Conservation (phyloP, 164 flowering plant genomes). For the Magnolia kwangsiensis region DNA sequence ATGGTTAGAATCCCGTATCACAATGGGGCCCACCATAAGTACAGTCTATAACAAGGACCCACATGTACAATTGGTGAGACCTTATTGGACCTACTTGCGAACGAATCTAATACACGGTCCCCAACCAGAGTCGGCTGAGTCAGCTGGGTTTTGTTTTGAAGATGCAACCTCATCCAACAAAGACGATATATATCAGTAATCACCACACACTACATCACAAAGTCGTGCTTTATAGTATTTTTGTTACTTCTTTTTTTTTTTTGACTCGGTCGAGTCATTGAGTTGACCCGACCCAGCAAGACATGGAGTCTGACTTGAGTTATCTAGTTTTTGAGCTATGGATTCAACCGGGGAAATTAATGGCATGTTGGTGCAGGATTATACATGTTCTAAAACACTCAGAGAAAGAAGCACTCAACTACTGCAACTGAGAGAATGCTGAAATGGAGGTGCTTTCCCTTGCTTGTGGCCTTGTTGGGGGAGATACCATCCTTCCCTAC, state of each 20-base stretch:
- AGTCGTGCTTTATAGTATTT: not conserved
- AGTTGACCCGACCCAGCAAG: not conserved
- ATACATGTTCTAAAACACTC: conserved; percentile 38
- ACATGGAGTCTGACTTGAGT: not conserved
- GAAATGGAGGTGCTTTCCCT: conserved; percentile 38
- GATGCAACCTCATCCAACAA: no score
- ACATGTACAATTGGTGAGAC: no score
- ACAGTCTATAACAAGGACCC: no score
- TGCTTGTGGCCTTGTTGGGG: conserved; percentile 46
- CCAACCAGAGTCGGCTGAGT: no score
- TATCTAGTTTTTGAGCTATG: not conserved
- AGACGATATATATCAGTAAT: no score
- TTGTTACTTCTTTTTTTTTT: not conserved
- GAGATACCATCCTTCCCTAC: conserved; percentile 29
- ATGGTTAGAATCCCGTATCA: no score
- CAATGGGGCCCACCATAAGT: no score
- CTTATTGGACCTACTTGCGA: no score
- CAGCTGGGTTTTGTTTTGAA: no score
- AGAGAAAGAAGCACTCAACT: conserved; percentile 37
- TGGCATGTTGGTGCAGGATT: conserved; percentile 22
- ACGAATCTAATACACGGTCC: no score
- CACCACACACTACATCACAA: not conserved
- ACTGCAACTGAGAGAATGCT: conserved; percentile 5
- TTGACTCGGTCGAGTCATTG: not conserved
- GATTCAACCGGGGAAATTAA: not conserved